Evolutionary conservation across 306 rosid genomes (phyloP).

Genomic region (Prunus padus): DNA sequence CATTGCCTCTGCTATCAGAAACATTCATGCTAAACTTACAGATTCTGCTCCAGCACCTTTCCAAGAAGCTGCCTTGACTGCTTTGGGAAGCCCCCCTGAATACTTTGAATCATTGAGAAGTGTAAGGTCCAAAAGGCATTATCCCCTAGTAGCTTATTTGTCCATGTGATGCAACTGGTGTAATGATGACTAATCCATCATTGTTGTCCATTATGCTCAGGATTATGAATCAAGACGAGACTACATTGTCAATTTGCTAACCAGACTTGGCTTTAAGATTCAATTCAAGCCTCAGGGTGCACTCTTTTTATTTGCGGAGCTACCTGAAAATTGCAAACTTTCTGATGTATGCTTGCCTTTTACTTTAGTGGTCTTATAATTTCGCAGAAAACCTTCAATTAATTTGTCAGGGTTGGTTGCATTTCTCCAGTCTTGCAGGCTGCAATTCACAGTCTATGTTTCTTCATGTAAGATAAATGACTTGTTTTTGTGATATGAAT

Average conservation of each 20-base stretch:
- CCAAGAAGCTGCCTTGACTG: conserved; percentile 87
- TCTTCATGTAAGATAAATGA: neutral
- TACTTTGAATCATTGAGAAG: conserved; percentile 62
- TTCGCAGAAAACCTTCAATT: neutral
- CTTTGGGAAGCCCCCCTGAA: conserved; percentile 63
- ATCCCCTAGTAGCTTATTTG: neutral
- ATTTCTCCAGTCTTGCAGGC: neutral
- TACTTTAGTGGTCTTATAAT: neutral
- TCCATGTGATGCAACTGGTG: conserved; percentile 1
- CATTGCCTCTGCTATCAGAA: conserved; percentile 71
- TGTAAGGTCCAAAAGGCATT: conserved; percentile 31
- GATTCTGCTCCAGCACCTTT: conserved; percentile 92
- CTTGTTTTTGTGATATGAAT: neutral
- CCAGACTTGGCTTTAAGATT: conserved; percentile 60
- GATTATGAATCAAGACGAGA: conserved; percentile 78
- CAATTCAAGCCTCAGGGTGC: conserved; percentile 80
- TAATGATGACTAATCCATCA: neutral
- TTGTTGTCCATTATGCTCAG: conserved; percentile 37
- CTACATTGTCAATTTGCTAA: conserved; percentile 54
- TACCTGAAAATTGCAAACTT: conserved; percentile 58
- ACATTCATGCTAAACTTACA: conserved; percentile 60
- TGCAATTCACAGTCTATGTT: neutral
- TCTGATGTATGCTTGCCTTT: conserved; percentile 58
- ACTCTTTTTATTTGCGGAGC: conserved; percentile 71
- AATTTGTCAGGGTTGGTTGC: neutral